These are phyloP conservation scores for Cardamine occulta DNA, from an alignment of 345 rosid species.

Conservation along the genomic window DNA sequence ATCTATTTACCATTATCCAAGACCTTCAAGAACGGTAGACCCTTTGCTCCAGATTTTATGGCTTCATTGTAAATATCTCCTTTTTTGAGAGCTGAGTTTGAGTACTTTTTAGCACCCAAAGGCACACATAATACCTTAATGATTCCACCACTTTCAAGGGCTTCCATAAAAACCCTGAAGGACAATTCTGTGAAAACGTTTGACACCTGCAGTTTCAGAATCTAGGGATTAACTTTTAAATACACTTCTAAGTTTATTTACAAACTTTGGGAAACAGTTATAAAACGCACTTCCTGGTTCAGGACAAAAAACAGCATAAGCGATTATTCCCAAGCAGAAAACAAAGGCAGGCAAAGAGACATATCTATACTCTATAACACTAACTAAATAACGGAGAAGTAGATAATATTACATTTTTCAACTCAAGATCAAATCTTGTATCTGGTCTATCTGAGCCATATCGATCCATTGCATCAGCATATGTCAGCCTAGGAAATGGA, in stretches of 20 bases:
- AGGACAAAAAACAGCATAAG: neutral
- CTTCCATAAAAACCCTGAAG: conserved; percentile 79
- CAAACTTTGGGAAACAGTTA: neutral
- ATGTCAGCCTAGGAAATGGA: conserved; percentile 90
- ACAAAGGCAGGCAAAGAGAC: conserved; percentile 21
- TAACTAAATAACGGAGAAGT: conserved; percentile 16
- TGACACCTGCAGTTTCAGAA: conserved; percentile 73
- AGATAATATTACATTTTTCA: conserved; percentile 75
- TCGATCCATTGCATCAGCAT: conserved; percentile 82
- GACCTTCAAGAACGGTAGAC: conserved; percentile 91
- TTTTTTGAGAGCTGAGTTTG: conserved; percentile 90
- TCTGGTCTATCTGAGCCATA: conserved; percentile 98
- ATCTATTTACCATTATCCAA: conserved; percentile 73
- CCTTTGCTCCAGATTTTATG: conserved; percentile 93
- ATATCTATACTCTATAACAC: neutral
- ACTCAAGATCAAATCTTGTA: conserved; percentile 84
- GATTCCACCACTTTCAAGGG: conserved; percentile 71
- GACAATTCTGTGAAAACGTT: conserved; percentile 64
- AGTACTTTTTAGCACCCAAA: conserved; percentile 69
- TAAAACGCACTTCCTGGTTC: neutral
- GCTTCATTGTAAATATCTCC: conserved; percentile 87
- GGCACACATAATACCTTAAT: conserved; percentile 84
- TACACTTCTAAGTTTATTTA: conserved; percentile 6
- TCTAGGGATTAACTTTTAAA: conserved; percentile 3
- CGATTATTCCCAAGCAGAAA: neutral